Conservation (phyloP, 2,329 filamentous ascomycete species). For the Emydomyces testavorans region DNA sequence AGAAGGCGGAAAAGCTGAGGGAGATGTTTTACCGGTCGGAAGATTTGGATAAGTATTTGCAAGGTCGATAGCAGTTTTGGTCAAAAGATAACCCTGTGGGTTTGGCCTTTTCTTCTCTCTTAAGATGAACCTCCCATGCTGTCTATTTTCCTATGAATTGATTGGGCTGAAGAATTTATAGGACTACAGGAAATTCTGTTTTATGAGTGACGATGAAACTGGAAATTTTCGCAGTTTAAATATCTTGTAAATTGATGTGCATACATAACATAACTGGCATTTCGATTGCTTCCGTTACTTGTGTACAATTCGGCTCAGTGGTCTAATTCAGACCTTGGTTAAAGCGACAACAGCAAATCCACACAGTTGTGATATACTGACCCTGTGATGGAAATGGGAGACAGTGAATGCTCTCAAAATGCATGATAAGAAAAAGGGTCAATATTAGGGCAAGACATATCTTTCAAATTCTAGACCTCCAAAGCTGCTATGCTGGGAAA, state of each 20-base stretch:
- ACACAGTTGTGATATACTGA: background rate
- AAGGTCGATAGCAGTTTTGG: conserved; percentile 26
- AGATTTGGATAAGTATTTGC: conserved; percentile 66
- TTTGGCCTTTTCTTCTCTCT: background rate
- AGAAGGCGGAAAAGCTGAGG: conserved; percentile 51
- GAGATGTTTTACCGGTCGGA: conserved; percentile 62
- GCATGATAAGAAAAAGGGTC: background rate
- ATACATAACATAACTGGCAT: no score
- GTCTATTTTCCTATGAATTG: background rate
- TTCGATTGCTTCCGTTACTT: background rate
- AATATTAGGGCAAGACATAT: background rate
- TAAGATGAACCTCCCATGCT: no score
- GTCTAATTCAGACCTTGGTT: background rate
- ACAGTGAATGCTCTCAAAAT: background rate
- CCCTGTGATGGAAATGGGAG: background rate
- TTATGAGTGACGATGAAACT: no score
- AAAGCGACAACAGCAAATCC: background rate
- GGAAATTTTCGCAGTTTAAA: no score
- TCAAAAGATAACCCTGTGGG: background rate
- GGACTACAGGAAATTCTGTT: no score
- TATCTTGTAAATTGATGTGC: no score
- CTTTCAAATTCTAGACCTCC: background rate
- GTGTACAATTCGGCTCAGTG: background rate
- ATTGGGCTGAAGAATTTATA: no score
- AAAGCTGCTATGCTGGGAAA: background rate